Conservation (phyloP, 306 rosid genomes). For the Abrus pulchellus region DNA sequence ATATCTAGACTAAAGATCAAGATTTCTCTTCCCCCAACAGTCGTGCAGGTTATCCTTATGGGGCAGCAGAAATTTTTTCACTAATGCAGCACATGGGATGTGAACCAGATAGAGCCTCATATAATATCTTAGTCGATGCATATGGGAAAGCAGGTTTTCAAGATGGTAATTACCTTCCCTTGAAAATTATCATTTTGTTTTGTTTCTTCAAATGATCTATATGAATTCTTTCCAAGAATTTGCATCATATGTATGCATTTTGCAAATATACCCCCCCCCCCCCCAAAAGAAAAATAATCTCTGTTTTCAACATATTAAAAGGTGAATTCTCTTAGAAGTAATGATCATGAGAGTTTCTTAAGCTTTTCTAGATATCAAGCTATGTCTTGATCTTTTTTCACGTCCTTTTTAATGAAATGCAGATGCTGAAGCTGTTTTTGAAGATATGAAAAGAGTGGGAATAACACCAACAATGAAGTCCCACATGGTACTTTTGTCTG, state of each 20-base stretch:
- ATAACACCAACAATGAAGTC: conserved; percentile 94
- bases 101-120: conserved; percentile 97
- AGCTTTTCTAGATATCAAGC: not conserved
- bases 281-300: not conserved
- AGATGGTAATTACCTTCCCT: conserved; percentile 62
- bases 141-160: conserved; percentile 93
- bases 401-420: conserved; percentile 9
- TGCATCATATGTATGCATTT: not conserved
- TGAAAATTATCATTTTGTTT: conserved; percentile 17
- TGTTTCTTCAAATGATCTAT: conserved; percentile 1
- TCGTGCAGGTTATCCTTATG: conserved; percentile 92
- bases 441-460: conserved; percentile 85
- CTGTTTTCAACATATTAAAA: not conserved
- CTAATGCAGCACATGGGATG: conserved; percentile 98
- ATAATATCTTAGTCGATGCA: conserved; percentile 95
- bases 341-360: not conserved
- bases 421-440: conserved; percentile 82
- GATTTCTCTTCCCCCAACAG: conserved; percentile 56
- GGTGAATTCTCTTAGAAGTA: not conserved
- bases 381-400: not conserved
- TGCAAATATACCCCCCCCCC: conserved; percentile 1
- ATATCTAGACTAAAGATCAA: not conserved
- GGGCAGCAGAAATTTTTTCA: conserved; percentile 93
- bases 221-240: conserved; percentile 1
- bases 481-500: conserved; percentile 89